Percentiles rank a stretch among this genome's conserved stretches.
Evolutionary conservation across 495 filamentous ascomycete species (phyloP).

Genomic region (Oleoguttula mirabilis): DNA sequence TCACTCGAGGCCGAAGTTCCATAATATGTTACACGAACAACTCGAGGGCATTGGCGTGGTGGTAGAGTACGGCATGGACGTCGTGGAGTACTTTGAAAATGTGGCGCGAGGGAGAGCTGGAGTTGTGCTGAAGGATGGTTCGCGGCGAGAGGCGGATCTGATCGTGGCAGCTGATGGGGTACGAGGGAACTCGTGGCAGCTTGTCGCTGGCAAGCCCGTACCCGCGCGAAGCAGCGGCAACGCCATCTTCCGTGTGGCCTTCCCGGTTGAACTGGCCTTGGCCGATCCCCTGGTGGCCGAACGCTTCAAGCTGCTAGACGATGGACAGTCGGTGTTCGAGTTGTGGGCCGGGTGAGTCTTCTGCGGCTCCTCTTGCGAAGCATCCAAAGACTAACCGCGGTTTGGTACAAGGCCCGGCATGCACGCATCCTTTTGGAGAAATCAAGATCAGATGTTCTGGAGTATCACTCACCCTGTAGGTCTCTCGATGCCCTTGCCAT

Average conservation of each 20-base stretch:
- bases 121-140: conserved; percentile 38
- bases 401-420: neutral
- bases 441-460: conserved; percentile 4
- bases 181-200: conserved; percentile 17
- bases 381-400: neutral
- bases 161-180: conserved; percentile 50
- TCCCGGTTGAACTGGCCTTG: conserved; percentile 2
- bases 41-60: conserved; percentile 35
- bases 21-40: conserved; percentile 42
- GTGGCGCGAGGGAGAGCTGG: conserved; percentile 29
- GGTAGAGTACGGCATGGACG: conserved; percentile 40
- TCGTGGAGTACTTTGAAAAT: conserved; percentile 36
- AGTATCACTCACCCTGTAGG: conserved; percentile 2
- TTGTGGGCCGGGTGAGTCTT: conserved; percentile 3
- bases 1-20: conserved; percentile 40
- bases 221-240: conserved; percentile 1
- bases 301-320: neutral
- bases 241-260: conserved; percentile 5
- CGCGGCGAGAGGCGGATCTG: conserved; percentile 39
- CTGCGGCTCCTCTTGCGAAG: too few species aligned
- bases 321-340: conserved; percentile 1
- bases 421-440: conserved; percentile 4
- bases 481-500: too few species aligned
- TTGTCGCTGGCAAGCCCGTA: conserved; percentile 1
- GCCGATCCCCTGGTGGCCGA: conserved; percentile 2